These are phyloP conservation scores for Senecio squalidus DNA, from an alignment of 140 eudicot genomes.

Conservation along the genomic window DNA sequence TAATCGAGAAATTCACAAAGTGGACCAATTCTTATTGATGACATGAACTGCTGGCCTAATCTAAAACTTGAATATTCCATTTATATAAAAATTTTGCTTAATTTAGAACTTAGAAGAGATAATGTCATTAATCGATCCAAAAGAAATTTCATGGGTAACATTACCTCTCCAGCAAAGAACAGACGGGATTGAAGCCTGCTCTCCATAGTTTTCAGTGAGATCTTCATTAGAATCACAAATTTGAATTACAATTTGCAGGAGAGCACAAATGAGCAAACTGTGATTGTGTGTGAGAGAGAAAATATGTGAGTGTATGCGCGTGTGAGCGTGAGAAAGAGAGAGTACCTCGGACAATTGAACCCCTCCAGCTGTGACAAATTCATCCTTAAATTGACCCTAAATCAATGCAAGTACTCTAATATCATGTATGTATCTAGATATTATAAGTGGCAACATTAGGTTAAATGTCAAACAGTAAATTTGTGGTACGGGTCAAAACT, in stretches of 20 bases:
- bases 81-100: background rate
- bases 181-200: conserved; percentile 56
- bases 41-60: background rate
- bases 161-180: conserved; percentile 95
- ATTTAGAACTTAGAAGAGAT: background rate
- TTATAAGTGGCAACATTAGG: background rate
- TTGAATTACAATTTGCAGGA: conserved; percentile 11
- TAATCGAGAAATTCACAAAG: background rate
- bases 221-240: conserved; percentile 33
- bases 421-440: background rate
- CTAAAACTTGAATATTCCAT: background rate
- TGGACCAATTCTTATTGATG: conserved; percentile 1
- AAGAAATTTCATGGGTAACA: conserved; percentile 9
- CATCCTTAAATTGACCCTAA: conserved; percentile 96
- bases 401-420: background rate
- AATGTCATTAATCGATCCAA: background rate
- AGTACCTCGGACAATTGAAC: conserved; percentile 91
- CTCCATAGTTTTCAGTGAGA: conserved; percentile 77
- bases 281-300: conserved; percentile 10
- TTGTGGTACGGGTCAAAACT: background rate
- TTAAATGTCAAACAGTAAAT: background rate
- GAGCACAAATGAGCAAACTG: background rate
- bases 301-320: too few species aligned
- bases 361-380: conserved; percentile 97
- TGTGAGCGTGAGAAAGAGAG: too few species aligned